Percentiles rank a stretch among this genome's conserved stretches.
These are phyloP conservation scores for Mycosphaerella arachidis DNA, from an alignment of 2,329 filamentous ascomycete genomes.

Conservation along the genomic window DNA sequence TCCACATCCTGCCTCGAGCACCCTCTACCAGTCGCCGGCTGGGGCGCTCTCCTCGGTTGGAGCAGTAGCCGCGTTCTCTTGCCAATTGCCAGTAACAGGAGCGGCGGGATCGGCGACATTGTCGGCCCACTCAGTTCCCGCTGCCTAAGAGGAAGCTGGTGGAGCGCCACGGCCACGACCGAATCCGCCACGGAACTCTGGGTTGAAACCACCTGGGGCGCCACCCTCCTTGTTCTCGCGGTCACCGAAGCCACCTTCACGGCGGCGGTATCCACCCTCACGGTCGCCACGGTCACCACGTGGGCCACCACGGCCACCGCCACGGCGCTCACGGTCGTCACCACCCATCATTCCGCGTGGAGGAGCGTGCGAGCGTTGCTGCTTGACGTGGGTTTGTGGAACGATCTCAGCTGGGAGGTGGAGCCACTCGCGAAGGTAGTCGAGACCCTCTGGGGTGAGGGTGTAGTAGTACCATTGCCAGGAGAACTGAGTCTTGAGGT, in stretches of 20 bases:
- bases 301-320: slow-evolving; percentile 71
- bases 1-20: background rate
- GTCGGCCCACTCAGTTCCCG: slow-evolving; percentile 14
- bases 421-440: slow-evolving; percentile 99
- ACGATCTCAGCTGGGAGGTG: slow-evolving; percentile 99
- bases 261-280: slow-evolving; percentile 55
- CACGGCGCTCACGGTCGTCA: slow-evolving; percentile 70
- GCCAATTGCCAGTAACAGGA: background rate
- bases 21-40: background rate
- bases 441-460: slow-evolving; percentile 97
- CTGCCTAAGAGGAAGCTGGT: slow-evolving; percentile 38
- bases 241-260: slow-evolving; percentile 53
- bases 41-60: background rate
- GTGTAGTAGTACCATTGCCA: slow-evolving; percentile 99
- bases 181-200: slow-evolving; percentile 67
- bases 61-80: background rate
- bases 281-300: slow-evolving; percentile 65
- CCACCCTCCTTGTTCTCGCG: slow-evolving; percentile 87
- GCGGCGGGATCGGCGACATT: background rate
- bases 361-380: slow-evolving; percentile 96
- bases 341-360: slow-evolving; percentile 96
- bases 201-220: slow-evolving; percentile 85
- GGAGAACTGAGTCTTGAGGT: slow-evolving; percentile 99
- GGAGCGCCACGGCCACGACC: slow-evolving; percentile 63
- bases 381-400: slow-evolving; percentile 99